These are phyloP conservation scores for Phlyctochytrium planicorne DNA, from an alignment of 192 early-diverging fungal species.

Conservation along the genomic window DNA sequence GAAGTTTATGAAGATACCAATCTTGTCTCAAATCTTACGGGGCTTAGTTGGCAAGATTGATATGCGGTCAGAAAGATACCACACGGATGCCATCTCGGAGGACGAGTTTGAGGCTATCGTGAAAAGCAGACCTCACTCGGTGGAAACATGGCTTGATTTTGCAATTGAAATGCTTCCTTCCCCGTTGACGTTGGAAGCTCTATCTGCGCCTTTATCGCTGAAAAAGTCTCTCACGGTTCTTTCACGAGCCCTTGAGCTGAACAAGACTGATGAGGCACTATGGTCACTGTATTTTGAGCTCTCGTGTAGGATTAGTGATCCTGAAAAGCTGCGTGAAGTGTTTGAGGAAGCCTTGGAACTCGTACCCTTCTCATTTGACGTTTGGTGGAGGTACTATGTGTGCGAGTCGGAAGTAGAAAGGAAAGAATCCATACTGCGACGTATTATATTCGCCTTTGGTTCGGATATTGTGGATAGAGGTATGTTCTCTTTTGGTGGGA, in stretches of 20 bases:
- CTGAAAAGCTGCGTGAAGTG: constrained; percentile 13
- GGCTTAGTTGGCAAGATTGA: too few relatives aligned
- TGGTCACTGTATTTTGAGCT: constrained; percentile 36
- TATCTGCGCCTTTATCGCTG: not conserved
- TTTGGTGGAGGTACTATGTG: constrained; percentile 32
- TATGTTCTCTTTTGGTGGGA: too few relatives aligned
- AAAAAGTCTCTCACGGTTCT: constrained; percentile 18
- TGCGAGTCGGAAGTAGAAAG: constrained; percentile 18
- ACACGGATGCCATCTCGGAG: constrained; percentile 2
- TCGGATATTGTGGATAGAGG: not conserved
- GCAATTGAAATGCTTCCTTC: constrained; percentile 16
- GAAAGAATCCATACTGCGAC: constrained; percentile 15
- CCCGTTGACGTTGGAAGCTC: constrained; percentile 12
- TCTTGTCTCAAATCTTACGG: too few relatives aligned
- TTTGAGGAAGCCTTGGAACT: constrained; percentile 28
- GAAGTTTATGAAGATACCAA: too few relatives aligned
- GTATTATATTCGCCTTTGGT: constrained; percentile 7
- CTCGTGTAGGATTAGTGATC: constrained; percentile 7
- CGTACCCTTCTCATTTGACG: not conserved
- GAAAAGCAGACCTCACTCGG: constrained; percentile 12
- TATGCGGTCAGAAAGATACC: not conserved
- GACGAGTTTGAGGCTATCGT: constrained; percentile 17
- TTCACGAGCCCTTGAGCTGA: constrained; percentile 22
- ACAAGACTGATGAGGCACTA: constrained; percentile 18
- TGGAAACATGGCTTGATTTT: constrained; percentile 24